Conservation (phyloP, 2,329 filamentous ascomycete genomes). For the Nothophaeocryptopus gaeumannii region DNA sequence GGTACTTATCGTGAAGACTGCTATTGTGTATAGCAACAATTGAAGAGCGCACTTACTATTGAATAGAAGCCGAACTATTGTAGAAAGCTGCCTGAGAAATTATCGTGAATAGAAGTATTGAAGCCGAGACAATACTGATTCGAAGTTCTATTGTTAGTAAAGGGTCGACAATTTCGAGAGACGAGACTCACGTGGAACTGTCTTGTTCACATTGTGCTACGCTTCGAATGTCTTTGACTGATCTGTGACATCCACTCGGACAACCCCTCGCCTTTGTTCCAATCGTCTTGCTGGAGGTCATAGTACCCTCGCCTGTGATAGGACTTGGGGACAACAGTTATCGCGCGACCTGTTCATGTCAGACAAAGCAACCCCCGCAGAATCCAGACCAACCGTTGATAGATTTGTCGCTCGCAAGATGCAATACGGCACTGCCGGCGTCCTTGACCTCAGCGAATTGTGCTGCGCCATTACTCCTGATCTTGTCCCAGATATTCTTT, state of each 20-base stretch:
- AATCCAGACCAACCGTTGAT: constrained; percentile 23
- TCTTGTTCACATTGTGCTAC: too few relatives aligned
- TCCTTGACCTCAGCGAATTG: constrained; percentile 26
- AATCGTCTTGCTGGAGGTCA: constrained; percentile 10
- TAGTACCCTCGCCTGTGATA: constrained; percentile 7
- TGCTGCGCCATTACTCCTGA: constrained; percentile 12
- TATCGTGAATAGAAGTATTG: too few relatives aligned
- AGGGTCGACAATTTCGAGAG: too few relatives aligned
- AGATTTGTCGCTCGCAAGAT: constrained; percentile 21
- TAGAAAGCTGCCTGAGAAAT: too few relatives aligned
- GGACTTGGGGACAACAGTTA: constrained; percentile 22
- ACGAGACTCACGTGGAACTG: too few relatives aligned
- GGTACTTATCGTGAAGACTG: too few relatives aligned
- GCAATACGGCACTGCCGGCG: constrained; percentile 23
- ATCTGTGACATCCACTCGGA: background rate
- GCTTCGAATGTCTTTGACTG: too few relatives aligned
- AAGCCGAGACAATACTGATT: too few relatives aligned
- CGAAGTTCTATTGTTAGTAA: too few relatives aligned
- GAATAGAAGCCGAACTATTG: too few relatives aligned
- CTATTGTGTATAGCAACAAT: too few relatives aligned
- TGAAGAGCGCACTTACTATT: too few relatives aligned
- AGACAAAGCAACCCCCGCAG: background rate
- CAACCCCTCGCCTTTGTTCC: constrained; percentile 10
- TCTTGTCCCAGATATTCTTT: constrained; percentile 15
- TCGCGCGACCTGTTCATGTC: constrained; percentile 21